Percentiles rank a stretch among this genome's conserved stretches.
Conservation (phyloP, 768 basidiomycete genomes). For the Rubroboletus pulcherrimus region DNA sequence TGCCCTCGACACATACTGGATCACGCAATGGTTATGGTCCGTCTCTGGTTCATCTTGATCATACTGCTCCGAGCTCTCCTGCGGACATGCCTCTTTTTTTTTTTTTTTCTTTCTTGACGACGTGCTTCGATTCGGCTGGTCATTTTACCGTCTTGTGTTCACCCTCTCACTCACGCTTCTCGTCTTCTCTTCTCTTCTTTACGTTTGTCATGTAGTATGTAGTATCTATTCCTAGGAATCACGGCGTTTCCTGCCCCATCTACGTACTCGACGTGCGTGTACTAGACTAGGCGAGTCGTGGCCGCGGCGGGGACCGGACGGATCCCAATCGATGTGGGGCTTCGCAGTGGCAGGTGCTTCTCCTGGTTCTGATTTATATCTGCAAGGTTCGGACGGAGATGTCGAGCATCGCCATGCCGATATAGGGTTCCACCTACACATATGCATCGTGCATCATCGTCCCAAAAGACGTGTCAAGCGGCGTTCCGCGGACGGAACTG, state of each 20-base stretch:
- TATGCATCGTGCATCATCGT: not conserved
- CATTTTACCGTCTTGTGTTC: not conserved
- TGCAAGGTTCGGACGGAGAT: not conserved
- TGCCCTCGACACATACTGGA: not conserved
- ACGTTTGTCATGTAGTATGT: not conserved
- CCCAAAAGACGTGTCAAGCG: not conserved
- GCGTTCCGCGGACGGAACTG: not conserved
- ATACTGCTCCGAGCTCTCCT: not conserved
- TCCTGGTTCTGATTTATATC: not conserved
- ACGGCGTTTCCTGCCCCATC: not conserved
- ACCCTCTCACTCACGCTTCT: not conserved
- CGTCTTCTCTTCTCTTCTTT: not conserved
- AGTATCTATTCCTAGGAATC: not conserved
- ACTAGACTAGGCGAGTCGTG: not conserved
- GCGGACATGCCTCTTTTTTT: not conserved
- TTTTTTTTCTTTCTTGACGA: not conserved
- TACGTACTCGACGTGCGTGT: not conserved
- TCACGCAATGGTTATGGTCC: not conserved
- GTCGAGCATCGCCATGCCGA: not conserved
- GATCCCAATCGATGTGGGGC: too few relatives aligned
- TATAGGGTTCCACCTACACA: not conserved
- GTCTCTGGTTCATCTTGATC: not conserved
- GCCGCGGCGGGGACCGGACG: not conserved
- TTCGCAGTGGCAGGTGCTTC: not conserved
- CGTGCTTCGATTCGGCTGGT: not conserved